Conservation (phyloP, 2,329 filamentous ascomycete species). For the Pseudocercospora cruenta region DNA sequence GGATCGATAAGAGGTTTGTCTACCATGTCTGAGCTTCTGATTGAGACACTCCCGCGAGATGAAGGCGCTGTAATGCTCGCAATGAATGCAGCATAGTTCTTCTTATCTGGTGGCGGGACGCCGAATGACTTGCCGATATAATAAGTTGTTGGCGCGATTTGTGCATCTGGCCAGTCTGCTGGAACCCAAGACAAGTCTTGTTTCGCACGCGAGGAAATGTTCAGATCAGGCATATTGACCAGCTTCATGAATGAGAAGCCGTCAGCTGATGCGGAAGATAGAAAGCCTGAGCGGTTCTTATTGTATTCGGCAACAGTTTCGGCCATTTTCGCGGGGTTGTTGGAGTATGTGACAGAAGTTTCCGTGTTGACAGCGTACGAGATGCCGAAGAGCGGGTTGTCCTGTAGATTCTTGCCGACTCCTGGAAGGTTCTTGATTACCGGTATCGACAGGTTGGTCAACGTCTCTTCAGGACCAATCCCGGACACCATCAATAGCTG, state of each 20-base stretch:
- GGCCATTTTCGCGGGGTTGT: constrained; percentile 20
- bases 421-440: constrained; percentile 32
- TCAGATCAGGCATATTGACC: constrained; percentile 30
- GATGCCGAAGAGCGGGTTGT: constrained; percentile 43
- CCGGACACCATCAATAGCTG: constrained; percentile 33
- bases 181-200: constrained; percentile 28
- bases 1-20: too few species aligned
- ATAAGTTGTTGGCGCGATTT: constrained; percentile 18
- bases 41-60: too few species aligned
- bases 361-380: constrained; percentile 23
- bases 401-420: constrained; percentile 37
- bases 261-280: constrained; percentile 12
- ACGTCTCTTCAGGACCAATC: constrained; percentile 34
- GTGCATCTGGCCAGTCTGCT: constrained; percentile 40
- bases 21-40: too few species aligned
- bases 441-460: constrained; percentile 34
- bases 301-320: constrained; percentile 19
- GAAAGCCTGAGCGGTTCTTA: constrained; percentile 18
- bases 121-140: constrained; percentile 14
- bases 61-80: too few species aligned
- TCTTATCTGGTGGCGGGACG: too few species aligned
- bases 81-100: too few species aligned
- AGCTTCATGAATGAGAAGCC: constrained; percentile 1
- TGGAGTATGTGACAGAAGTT: constrained; percentile 20
- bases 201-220: constrained; percentile 22